Conservation (phyloP, 225 moss, liverwort and hornwort genomes). For the Lunularia cruciata region DNA sequence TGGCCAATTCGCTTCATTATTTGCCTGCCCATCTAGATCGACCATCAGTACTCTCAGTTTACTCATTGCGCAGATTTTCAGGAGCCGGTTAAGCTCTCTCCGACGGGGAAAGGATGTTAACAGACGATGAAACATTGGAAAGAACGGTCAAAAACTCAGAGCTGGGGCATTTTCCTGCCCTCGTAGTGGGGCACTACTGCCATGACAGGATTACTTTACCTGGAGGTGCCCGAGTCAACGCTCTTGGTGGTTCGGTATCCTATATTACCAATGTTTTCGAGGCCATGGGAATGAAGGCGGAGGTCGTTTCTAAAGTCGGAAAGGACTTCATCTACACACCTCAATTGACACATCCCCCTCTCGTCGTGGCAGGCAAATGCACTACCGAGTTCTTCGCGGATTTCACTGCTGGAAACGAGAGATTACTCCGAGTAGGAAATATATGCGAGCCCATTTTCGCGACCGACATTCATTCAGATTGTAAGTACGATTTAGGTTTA, state of each 20-base stretch:
- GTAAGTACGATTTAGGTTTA: conserved; percentile 67
- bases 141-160: not conserved
- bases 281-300: conserved; percentile 66
- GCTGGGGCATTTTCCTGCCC: conserved; percentile 50
- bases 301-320: conserved; percentile 88
- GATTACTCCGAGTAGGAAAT: conserved; percentile 76
- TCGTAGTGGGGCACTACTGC: conserved; percentile 93
- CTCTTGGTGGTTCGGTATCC: conserved; percentile 89
- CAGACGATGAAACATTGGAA: not conserved
- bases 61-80: too few species aligned
- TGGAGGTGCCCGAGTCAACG: conserved; percentile 55
- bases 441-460: conserved; percentile 81
- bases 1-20: too few species aligned
- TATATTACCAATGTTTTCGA: conserved; percentile 84
- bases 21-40: too few species aligned
- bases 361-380: conserved; percentile 47
- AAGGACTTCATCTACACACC: conserved; percentile 70
- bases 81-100: too few species aligned
- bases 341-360: conserved; percentile 62
- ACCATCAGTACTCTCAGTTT: too few species aligned
- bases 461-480: conserved; percentile 48
- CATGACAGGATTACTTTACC: conserved; percentile 81
- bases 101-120: conserved; percentile 9
- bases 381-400: conserved; percentile 93
- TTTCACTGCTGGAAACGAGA: conserved; percentile 77